Evolutionary conservation across 495 filamentous ascomycete genomes (phyloP), one percentile per base, ranked within the genome.

Genomic region (Aspergillus cristatus): DNA sequence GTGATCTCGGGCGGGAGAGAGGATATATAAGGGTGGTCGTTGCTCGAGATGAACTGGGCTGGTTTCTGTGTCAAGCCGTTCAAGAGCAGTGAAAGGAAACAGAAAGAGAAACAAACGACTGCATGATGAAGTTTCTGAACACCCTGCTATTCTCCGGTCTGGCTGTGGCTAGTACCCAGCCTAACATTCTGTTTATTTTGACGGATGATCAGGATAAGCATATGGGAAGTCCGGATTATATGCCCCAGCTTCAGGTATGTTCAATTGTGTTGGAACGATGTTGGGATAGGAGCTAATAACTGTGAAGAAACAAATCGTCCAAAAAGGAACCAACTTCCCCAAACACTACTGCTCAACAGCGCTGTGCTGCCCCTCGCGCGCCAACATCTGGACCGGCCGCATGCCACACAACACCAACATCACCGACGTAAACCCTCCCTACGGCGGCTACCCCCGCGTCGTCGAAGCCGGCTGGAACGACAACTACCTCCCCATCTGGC

Each of bases 371-470:
- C 76, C 76, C 2, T 68, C 71, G 3, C 56, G 76, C 7, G 75
- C 72, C 0, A 72, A 66, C n/a, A 44, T 81, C 6, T 71, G 58
- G 72, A 81, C 77, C 2, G 79, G 79, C 6, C 72, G 72, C 48
- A 63, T 68, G 31, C 70, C 76, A 5, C 79, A 82, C 55, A 82
- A 82, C 47, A 82, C 80, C 26, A 84, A 84, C 46, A 75, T 84
- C 3, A 82, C 79, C 1, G 72, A 81, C 34, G 71, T 84, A 3
- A 54, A 44, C 17, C 70, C 70, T 1, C 79, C 75, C 4, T 67
- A 77, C 40, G 75, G 76, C 10, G 79, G 78, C 3, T 82, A 81
- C 33, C 78, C 78, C 10, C 81, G 81, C 41, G 74, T 84, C 32
- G 54, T 81, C 28, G 48, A 46, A 14, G 68, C 74, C 18, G 78